Evolutionary conservation across 2,329 filamentous ascomycete species (phyloP), one percentile per base, ranked within the genome.

Genomic region (Trichoderma cornu-damae): DNA sequence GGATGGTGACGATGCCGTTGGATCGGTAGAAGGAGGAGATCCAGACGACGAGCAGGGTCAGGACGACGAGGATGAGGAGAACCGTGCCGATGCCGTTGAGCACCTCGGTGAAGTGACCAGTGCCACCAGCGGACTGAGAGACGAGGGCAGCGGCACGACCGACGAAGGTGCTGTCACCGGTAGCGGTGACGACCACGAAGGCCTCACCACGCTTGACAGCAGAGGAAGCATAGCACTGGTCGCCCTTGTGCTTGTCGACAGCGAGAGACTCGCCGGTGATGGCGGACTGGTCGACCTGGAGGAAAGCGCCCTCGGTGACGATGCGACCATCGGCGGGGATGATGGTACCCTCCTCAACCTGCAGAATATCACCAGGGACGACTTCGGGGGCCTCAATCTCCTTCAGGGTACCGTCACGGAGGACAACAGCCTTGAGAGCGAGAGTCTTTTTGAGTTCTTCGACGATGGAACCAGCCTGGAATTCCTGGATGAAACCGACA

Each of bases 241-340:
- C 91, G 61, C 83, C 83, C 71, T 85, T 83, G 77, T 89, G 86
- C 80, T 94, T 95, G 76, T 95, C 90, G 65, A 94, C 90, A 65
- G 90, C 90, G 60, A 96, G 85, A 63, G 91, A 96, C 76, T 96
- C 90, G 66, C 91, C 90, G 59, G 91, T 96, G 70, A 96, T 90
- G 71, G 89, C 85, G 60, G 90, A 95, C 78, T 96, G 91, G 74
- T 96, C 90, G 62, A 96, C 87, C 76, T 96, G 90, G 61, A 93
- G 81, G 79, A 90, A 91, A 60, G 89, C 87, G 71, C 87, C 85
- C 66, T 92, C 87, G 67, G 89, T 91, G 62, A 94, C 85, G 66
- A 96, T 87, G 64, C 87, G 87, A 65, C 90, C 90, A 73, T 96
- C 91, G 64, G 90, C 91, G 62, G 90, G 89, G 65, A 96, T 89